A percentile compares a stretch with the other conserved stretches of the same genome.
phyloP scores from a whole-genome alignment of 2,329 filamentous ascomycete species.

The Hymenoscyphus scutula region DNA sequence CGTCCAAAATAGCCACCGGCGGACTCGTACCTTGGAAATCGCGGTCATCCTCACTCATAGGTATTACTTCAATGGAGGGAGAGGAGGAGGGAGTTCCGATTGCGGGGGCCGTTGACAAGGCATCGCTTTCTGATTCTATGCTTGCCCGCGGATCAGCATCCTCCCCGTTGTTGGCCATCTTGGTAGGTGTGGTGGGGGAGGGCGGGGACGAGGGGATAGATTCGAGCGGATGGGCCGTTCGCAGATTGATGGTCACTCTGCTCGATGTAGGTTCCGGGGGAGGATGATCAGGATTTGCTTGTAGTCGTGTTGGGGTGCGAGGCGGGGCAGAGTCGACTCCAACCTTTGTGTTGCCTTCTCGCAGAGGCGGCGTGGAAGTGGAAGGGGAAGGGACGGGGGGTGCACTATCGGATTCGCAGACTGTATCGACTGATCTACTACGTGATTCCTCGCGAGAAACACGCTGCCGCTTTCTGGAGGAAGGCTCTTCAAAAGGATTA shows the following conservation, averaged over 20 bases:
- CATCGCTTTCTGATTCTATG: constrained; percentile 35
- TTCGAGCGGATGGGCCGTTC: constrained; percentile 45
- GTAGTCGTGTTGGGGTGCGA: constrained; percentile 32
- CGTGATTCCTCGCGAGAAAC: constrained; percentile 56
- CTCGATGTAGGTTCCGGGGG: constrained; percentile 49
- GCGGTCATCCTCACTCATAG: constrained; percentile 29
- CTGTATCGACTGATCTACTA: constrained; percentile 49
- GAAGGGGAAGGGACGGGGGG: constrained; percentile 20
- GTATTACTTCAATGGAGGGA: constrained; percentile 34
- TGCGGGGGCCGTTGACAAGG: constrained; percentile 30
- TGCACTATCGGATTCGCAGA: constrained; percentile 22
- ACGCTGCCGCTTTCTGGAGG: constrained; percentile 58
- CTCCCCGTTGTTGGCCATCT: constrained; percentile 26
- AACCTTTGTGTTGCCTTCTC: constrained; percentile 32
- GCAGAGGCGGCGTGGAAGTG: too few species aligned
- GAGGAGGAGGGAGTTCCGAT: constrained; percentile 36
- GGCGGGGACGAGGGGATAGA: constrained; percentile 44
- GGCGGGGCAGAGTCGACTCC: constrained; percentile 36
- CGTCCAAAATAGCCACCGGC: constrained; percentile 33
- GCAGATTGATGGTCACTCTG: constrained; percentile 60
- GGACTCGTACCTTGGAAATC: constrained; percentile 28
- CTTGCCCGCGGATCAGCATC: constrained; percentile 28
- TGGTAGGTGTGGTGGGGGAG: constrained; percentile 37
- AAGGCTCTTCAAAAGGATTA: constrained; percentile 60
- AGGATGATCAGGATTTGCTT: constrained; percentile 35